These are phyloP conservation scores for Verticillium zaregamsianum DNA, from an alignment of 2,329 filamentous ascomycete genomes.

Conservation along the genomic window DNA sequence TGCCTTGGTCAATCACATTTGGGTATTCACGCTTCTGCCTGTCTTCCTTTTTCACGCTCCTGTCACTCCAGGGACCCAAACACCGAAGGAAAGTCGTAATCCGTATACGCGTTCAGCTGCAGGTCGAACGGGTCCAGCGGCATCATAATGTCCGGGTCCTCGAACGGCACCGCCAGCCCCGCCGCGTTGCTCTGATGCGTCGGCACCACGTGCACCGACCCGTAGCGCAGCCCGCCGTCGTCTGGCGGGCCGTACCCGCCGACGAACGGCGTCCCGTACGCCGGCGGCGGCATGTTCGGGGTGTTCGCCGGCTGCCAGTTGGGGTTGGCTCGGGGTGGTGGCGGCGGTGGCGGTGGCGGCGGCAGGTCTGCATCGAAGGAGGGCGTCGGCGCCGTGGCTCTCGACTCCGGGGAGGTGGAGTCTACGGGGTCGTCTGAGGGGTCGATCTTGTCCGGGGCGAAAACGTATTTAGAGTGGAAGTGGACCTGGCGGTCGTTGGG, in stretches of 20 bases:
- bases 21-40: background rate
- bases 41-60: background rate
- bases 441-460: background rate
- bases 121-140: background rate
- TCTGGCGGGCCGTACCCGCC: background rate
- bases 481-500: background rate
- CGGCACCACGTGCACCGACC: background rate
- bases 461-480: background rate
- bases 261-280: background rate
- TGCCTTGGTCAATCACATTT: background rate
- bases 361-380: background rate
- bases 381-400: background rate
- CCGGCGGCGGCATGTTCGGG: background rate
- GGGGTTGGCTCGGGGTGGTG: background rate
- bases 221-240: background rate
- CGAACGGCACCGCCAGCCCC: background rate
- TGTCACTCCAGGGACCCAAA: background rate
- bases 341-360: background rate
- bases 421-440: background rate
- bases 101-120: background rate
- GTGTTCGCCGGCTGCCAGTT: background rate
- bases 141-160: background rate
- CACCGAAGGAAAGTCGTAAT: background rate
- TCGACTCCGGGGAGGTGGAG: background rate
- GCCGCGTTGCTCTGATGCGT: background rate